phyloP scores from a whole-genome alignment of 257 asterid genomes.

The Solanum gracilifrons region DNA sequence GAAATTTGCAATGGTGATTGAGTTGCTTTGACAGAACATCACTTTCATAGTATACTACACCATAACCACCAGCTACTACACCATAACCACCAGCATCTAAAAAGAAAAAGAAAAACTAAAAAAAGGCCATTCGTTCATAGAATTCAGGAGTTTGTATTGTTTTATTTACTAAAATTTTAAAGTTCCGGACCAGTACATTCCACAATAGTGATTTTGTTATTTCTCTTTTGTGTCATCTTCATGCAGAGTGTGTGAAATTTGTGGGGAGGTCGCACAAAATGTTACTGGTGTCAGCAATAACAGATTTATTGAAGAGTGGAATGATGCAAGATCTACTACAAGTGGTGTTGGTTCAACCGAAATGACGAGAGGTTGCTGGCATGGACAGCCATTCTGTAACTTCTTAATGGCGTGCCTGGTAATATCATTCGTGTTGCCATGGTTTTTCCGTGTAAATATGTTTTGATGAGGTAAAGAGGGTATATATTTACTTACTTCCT shows the following conservation, averaged over 20 bases:
- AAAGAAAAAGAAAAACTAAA: background rate
- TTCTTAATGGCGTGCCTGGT: constrained; percentile 76
- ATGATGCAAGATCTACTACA: constrained; percentile 20
- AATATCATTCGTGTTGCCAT: constrained; percentile 65
- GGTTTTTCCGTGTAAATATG: constrained; percentile 75
- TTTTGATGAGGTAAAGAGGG: constrained; percentile 10
- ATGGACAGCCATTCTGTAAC: constrained; percentile 59
- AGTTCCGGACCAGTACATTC: background rate
- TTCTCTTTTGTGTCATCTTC: background rate
- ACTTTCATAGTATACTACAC: background rate
- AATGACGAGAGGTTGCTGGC: constrained; percentile 40
- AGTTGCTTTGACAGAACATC: background rate
- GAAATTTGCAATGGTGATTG: background rate
- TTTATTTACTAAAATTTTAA: background rate
- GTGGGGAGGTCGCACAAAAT: constrained; percentile 54
- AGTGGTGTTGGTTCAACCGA: background rate
- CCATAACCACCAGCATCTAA: background rate
- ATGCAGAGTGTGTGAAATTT: constrained; percentile 76
- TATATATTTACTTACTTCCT: background rate
- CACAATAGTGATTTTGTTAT: background rate
- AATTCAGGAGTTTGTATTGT: background rate
- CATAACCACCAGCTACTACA: background rate
- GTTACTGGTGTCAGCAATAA: constrained; percentile 35
- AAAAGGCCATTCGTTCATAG: background rate
- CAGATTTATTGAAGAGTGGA: constrained; percentile 70